Conservation (phyloP, 148 eudicot genomes). For the Chenopodium quinoa region DNA sequence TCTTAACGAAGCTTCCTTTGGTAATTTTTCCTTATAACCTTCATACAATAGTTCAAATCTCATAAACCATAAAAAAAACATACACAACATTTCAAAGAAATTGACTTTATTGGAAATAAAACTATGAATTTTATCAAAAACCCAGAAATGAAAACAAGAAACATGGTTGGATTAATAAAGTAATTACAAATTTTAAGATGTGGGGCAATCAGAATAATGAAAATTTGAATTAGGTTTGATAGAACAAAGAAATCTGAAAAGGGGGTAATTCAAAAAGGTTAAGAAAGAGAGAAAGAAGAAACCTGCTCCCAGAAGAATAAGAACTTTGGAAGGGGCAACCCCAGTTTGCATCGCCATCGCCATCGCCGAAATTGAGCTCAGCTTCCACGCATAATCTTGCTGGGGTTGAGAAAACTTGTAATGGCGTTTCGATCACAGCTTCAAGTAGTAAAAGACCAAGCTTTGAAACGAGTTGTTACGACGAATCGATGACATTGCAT, state of each 20-base stretch:
- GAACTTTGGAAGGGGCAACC: constrained; percentile 76
- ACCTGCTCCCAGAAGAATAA: constrained; percentile 93
- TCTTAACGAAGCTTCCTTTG: too few species aligned
- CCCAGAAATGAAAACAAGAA: neutral
- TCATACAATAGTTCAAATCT: neutral
- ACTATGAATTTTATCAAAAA: neutral
- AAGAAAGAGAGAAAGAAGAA: constrained; percentile 1
- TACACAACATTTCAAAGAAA: neutral
- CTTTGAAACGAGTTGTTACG: too few species aligned
- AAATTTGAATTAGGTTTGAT: neutral
- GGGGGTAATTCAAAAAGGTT: neutral
- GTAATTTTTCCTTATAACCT: neutral
- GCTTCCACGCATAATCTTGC: neutral
- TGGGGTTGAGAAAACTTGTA: too few species aligned
- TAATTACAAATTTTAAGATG: neutral
- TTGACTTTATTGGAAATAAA: neutral
- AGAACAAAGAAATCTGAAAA: constrained; percentile 6
- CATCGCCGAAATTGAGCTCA: constrained; percentile 1
- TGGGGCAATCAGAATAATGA: neutral
- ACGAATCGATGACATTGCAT: too few species aligned
- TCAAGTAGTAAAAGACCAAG: neutral
- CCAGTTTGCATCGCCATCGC: constrained; percentile 69
- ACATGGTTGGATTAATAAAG: neutral
- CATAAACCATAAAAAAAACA: too few species aligned
- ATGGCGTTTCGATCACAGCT: neutral